phyloP scores from a whole-genome alignment of 1,139 yeast genomes.

The Diutina neorugosa region DNA sequence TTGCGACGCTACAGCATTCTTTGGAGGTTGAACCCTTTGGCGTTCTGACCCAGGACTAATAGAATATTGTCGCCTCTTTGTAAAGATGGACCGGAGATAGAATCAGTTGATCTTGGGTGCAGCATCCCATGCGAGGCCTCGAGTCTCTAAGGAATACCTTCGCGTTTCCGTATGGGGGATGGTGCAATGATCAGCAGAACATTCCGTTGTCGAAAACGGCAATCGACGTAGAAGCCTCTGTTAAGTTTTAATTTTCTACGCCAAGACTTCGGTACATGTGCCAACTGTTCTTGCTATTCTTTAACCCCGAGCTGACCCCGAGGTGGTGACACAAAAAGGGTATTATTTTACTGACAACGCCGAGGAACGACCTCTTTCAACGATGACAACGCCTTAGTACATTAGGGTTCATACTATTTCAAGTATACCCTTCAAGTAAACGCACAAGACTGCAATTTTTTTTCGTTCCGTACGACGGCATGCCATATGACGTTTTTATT shows the following conservation, averaged over 20 bases:
- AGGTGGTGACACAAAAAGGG: background rate
- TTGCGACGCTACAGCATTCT: slow-evolving; percentile 55
- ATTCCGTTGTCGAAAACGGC: slow-evolving; percentile 13
- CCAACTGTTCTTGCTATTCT: background rate
- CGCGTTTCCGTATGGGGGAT: slow-evolving; percentile 74
- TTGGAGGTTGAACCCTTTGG: slow-evolving; percentile 69
- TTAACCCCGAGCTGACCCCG: background rate
- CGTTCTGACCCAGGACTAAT: slow-evolving; percentile 71
- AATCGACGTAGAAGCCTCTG: background rate
- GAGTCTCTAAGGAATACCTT: slow-evolving; percentile 63
- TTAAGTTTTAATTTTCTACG: background rate
- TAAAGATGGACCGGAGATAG: slow-evolving; percentile 53
- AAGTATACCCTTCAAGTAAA: background rate
- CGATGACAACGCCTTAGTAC: background rate
- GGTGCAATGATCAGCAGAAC: slow-evolving; percentile 72
- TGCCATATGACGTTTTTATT: background rate
- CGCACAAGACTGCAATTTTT: background rate
- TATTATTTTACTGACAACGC: background rate
- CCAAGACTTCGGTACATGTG: background rate
- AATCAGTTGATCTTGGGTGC: slow-evolving; percentile 70
- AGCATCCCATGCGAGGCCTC: slow-evolving; percentile 45
- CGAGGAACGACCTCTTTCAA: background rate
- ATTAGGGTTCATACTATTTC: background rate
- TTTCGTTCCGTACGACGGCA: background rate
- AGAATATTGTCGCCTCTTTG: slow-evolving; percentile 39